Percentiles rank a stretch among this genome's conserved stretches.
Conservation (phyloP, 2,329 filamentous ascomycete genomes). For the Ustulina deusta region DNA sequence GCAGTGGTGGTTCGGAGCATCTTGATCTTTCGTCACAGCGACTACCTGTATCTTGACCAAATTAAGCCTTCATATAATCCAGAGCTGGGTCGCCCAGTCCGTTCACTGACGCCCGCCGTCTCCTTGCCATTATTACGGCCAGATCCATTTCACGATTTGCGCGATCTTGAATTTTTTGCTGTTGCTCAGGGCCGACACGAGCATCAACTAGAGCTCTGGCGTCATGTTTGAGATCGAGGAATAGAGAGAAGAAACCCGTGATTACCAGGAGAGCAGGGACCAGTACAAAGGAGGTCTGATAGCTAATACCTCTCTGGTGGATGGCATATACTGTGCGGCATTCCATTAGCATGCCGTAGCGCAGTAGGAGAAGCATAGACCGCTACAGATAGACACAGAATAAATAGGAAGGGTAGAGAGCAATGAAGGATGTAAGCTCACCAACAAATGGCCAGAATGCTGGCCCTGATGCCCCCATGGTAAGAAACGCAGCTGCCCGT, state of each 20-base stretch:
- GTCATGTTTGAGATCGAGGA: constrained; percentile 60
- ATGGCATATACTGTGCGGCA: constrained; percentile 70
- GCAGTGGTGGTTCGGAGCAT: constrained; percentile 39
- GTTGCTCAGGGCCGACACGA: constrained; percentile 51
- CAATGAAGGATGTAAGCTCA: constrained; percentile 21
- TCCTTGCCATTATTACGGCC: constrained; percentile 54
- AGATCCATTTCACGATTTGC: constrained; percentile 60
- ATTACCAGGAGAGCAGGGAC: constrained; percentile 66
- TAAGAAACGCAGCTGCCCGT: constrained; percentile 80
- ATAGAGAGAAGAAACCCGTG: constrained; percentile 62
- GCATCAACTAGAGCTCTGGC: constrained; percentile 61
- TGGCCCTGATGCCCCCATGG: constrained; percentile 79
- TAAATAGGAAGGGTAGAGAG: not conserved
- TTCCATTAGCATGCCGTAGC: constrained; percentile 14
- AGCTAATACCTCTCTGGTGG: constrained; percentile 67
- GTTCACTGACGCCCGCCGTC: constrained; percentile 42
- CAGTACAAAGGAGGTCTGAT: constrained; percentile 73
- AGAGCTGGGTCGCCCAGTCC: constrained; percentile 14
- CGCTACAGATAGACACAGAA: not conserved
- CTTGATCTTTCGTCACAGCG: constrained; percentile 42
- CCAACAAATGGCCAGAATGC: constrained; percentile 78
- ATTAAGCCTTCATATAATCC: constrained; percentile 39
- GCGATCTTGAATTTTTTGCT: constrained; percentile 50
- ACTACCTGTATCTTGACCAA: constrained; percentile 46
- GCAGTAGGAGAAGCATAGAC: not conserved